Conservation (phyloP, 257 asterid species). For the Nemophila menziesii region DNA sequence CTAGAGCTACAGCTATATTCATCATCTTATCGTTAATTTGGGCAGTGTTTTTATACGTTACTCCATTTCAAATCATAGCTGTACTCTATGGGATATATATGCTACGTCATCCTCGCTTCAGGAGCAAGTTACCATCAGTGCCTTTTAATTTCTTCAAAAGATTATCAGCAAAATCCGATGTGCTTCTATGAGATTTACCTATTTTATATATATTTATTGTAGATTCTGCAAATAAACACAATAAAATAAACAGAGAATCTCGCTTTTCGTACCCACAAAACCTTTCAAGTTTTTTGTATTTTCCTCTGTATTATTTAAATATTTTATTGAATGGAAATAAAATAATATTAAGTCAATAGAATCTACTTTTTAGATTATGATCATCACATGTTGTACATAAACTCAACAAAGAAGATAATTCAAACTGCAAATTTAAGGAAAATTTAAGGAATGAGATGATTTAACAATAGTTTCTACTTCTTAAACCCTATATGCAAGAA, state of each 20-base stretch:
- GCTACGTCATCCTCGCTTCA: constrained; percentile 70
- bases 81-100: constrained; percentile 52
- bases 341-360: constrained; percentile 11
- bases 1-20: constrained; percentile 71
- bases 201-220: not conserved
- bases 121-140: constrained; percentile 65
- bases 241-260: constrained; percentile 18
- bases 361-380: constrained; percentile 1
- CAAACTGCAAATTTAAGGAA: not conserved
- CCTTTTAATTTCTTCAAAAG: constrained; percentile 95
- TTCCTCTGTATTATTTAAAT: constrained; percentile 5
- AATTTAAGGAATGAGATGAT: not conserved
- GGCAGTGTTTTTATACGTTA: constrained; percentile 64
- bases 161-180: constrained; percentile 71
- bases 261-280: not conserved
- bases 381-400: not conserved
- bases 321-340: constrained; percentile 14
- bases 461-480: not conserved
- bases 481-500: constrained; percentile 30
- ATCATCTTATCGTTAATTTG: constrained; percentile 41
- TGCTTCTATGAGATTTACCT: constrained; percentile 40
- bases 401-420: not conserved
- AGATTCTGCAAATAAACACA: constrained; percentile 15
- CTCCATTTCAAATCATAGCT: constrained; percentile 68
- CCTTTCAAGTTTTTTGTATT: constrained; percentile 5